Evolutionary conservation across 495 filamentous ascomycete species (phyloP).

Genomic region (Parachaetomium inaequale): DNA sequence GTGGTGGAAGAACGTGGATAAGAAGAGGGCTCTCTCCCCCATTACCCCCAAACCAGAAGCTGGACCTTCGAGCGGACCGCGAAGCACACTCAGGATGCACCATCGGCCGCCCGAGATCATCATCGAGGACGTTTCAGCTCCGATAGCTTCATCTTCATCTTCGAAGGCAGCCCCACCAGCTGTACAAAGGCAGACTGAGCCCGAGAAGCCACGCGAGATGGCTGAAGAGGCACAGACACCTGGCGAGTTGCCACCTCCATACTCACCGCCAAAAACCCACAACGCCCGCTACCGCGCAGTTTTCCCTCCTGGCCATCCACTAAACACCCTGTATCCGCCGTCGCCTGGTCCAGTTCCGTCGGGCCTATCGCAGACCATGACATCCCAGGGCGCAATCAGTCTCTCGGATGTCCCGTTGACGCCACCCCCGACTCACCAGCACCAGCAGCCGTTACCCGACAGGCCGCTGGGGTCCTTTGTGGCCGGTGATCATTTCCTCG

Average conservation of each 20-base stretch:
- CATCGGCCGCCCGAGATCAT: conserved; percentile 14
- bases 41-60: conserved; percentile 12
- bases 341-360: conserved; percentile 44
- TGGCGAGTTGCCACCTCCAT: conserved; percentile 40
- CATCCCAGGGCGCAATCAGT: conserved; percentile 43
- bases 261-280: conserved; percentile 35
- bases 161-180: conserved; percentile 18
- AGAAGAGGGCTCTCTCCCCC: conserved; percentile 28
- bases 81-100: background rate
- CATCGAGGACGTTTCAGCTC: conserved; percentile 21
- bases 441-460: conserved; percentile 30
- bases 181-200: conserved; percentile 21
- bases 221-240: conserved; percentile 8
- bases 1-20: conserved; percentile 38
- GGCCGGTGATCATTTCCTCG: conserved; percentile 36
- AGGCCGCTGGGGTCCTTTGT: conserved; percentile 36
- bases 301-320: conserved; percentile 36
- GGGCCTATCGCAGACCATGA: conserved; percentile 44
- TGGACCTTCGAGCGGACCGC: conserved; percentile 15
- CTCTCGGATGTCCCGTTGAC: conserved; percentile 41
- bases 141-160: conserved; percentile 19
- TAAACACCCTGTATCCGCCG: conserved; percentile 39
- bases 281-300: conserved; percentile 40
- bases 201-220: conserved; percentile 36
- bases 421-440: conserved; percentile 22